Conservation (phyloP, 805 yeast genomes). For the Schizosaccharomyces octosporus region DNA sequence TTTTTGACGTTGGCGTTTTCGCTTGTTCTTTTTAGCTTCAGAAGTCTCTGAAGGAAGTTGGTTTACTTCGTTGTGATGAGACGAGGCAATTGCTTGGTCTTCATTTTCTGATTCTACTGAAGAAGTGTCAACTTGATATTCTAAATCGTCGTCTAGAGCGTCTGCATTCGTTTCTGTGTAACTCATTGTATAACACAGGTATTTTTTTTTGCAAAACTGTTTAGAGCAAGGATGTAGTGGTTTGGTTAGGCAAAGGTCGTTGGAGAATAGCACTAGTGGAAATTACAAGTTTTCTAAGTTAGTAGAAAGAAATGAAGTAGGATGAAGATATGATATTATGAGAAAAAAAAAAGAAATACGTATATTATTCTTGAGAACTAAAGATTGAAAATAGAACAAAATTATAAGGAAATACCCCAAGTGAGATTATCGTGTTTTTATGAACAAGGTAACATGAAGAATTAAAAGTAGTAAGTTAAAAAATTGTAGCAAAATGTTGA, state of each 20-base stretch:
- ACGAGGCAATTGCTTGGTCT: not conserved
- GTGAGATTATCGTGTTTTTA: too few species aligned
- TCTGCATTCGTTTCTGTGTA: not conserved
- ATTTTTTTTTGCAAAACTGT: too few species aligned
- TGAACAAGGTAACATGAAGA: not conserved
- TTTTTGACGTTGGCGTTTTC: not conserved
- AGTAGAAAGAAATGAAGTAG: too few species aligned
- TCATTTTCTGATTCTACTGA: not conserved
- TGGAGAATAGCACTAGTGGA: too few species aligned
- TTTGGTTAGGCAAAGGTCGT: too few species aligned
- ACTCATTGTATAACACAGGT: not conserved
- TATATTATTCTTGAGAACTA: too few species aligned
- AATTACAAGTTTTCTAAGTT: too few species aligned
- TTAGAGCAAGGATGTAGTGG: too few species aligned
- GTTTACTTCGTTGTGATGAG: not conserved
- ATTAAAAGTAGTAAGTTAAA: not conserved
- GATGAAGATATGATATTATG: too few species aligned
- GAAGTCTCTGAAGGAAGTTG: not conserved
- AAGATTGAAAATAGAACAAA: not conserved
- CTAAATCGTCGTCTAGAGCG: not conserved
- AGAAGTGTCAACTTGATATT: not conserved
- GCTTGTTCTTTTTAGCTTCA: not conserved
- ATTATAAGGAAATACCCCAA: too few species aligned
- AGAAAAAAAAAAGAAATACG: too few species aligned
- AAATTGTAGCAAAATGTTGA: not conserved